Evolutionary conservation across 2,329 filamentous ascomycete species (phyloP), one percentile per base, ranked within the genome.

Genomic region (Aureobasidium sp.): DNA sequence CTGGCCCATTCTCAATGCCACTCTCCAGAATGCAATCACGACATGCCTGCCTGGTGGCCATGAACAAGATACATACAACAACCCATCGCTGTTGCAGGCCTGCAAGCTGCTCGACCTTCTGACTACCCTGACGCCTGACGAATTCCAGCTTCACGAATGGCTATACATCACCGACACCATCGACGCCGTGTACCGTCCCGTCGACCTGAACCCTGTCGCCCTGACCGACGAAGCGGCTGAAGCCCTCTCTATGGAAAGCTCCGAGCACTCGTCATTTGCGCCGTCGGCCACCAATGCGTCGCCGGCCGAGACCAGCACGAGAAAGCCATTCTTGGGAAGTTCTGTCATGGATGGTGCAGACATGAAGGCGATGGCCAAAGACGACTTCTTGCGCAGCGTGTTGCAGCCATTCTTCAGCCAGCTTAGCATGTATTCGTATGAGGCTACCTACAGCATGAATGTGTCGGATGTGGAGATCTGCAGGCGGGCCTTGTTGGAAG

Each of bases 71-170:
- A 85, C 80, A 10, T 95, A 89, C 70, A 88, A 81, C 63, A 86
- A 88, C 59, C 73, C 81, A 2, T 83, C 86, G 2, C 74, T 96
- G 14, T 73, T 98, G 3, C 91, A 98, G 67, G 90, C 90, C 0
- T 96, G 90, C 71, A 98, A 97, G 66, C 78, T 98, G 3, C 78
- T 98, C 3, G 93, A 98, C 64, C 75, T 90, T 17, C 76, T 98
- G n/a, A 79, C 97, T 12, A 84, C 89, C 38, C 76, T 90, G 6
- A 85, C 87, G 4, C 91, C 90, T 0, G 93, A 98, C 61, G 93
- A 98, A 67, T 98, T 97, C 70, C 93, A 97, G 68, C 79, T 97
- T n/a, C 86, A 95, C 63, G 89, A 96, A 73, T 98, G 93, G 93
- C 80, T 97, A 3, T 98, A 95, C 68, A 84, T 98, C 53, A 95